Base-by-base conservation (phyloP, 139 green algal species). In the Micractinium sp. region DNA sequence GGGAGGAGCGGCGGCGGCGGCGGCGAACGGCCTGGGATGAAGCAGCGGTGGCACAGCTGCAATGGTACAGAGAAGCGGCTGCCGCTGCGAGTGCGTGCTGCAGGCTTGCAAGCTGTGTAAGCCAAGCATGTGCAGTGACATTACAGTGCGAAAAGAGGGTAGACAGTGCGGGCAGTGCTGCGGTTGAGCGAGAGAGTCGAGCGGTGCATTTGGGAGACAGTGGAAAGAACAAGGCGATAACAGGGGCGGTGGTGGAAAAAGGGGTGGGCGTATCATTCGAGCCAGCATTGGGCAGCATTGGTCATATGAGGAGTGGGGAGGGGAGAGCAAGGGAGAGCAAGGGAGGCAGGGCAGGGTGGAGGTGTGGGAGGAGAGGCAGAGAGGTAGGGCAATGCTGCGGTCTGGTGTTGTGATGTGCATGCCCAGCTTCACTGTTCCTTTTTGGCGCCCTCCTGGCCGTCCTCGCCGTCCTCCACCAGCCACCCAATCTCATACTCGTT, bases 401-500 rank as follows among this genome's bases (percentile, higher is more conserved):
- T 56, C 5, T 56, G 47, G 47, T 56, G 47, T 56, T 5, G 47
- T 5, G 47, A 56, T 9, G 47, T 56, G 47, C 47, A 5, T 9
- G 9, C 47, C 47, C 67, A 35, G 67, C 67, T 14, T 75, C 67
- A 75, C 27, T 36, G 20, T 1, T 75, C 67, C 67, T 75, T 75
- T 22, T 75, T 75, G 22, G 20, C 25, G 67, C 27, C 67, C 47
- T 56, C 47, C 47, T 56, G 47, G 27, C 25, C 67, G 19, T 75
- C 25, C 67, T 75, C 67, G 67, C 67, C 67, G 31, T 33, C 67
- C n/a, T 88, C 84, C 84, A 82, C 84, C 69, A 93, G 29, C 67
- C 69, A 88, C 33, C 96, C 97, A 76, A 98, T 97, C 47, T 92
- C 94, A 84, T 95, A 98, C n/a, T 98, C 95, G 47, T 71, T 27